Base-by-base conservation (phyloP, 129 eudicot genomes). In the Chrysanthemum makinoi region DNA sequence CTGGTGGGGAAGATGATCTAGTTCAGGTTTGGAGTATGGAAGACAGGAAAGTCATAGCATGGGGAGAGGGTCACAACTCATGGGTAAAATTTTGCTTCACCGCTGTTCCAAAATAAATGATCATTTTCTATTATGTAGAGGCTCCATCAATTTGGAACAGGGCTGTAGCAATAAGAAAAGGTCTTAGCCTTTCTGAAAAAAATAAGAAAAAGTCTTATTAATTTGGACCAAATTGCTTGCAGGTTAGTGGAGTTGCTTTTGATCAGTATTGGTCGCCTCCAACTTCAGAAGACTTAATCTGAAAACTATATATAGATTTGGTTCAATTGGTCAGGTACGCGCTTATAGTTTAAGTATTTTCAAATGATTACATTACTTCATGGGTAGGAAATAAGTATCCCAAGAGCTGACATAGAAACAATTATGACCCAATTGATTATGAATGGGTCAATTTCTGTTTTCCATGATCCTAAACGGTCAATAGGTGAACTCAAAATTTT, bases 21-120 rank as follows among this genome's bases (percentile, higher is more conserved):
- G 97, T 91, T 80, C 97, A 91, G 75, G 97, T 91, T 59, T 91
- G 97, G 97, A 91, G 97, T 66, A 88, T 91, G 97, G 97, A 91
- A 60, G 93, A 86, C 76, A 75, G 94, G 53, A 91, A 88, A 79
- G 89, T 91, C 66, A 90, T 91, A 22, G 97, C 97, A 54, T 91
- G 97, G 97, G 97, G 97, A 48, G 97, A 91, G 73, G 97, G 97
- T 59, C 97, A 91, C 81, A 88, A 88, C 77, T 91, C 96, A 39
- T 91, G 97, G 97, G 97, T 91, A 84, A 77, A 81, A 65, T 65
- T 24, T 57, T 69, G 12, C 16, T 51, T 59, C 10, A 46, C 16
- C 20, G 4, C 4, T 14, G 58, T 10, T 59, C 15, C 16, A 65
- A 65, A 43, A 64, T 66, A 43, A 66, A 57, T 30, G 44, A 47